Conservation (phyloP, 345 rosid genomes). For the Aquilaria yunnanensis region DNA sequence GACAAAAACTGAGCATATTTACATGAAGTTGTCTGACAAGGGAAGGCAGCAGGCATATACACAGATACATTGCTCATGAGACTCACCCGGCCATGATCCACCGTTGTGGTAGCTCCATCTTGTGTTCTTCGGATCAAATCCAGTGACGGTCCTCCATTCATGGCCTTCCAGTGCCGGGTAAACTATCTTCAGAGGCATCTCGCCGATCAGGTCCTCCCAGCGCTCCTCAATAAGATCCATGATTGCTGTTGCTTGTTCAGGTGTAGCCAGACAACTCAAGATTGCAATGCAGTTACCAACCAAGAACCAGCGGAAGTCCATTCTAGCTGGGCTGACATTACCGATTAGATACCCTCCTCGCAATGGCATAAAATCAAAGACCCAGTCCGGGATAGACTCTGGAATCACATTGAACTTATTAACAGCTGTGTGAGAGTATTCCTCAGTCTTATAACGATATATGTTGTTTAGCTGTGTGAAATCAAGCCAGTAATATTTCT, state of each 20-base stretch:
- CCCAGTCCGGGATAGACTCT: slow-evolving; percentile 49
- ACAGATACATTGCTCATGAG: background rate
- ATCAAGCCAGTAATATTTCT: slow-evolving; percentile 45
- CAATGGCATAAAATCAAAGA: slow-evolving; percentile 49
- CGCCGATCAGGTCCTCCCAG: slow-evolving; percentile 52
- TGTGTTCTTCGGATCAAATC: slow-evolving; percentile 52
- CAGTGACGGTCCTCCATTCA: slow-evolving; percentile 47
- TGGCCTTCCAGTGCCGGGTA: slow-evolving; percentile 51
- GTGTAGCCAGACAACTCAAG: too few species aligned
- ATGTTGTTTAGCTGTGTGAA: slow-evolving; percentile 42
- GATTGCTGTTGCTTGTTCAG: too few species aligned
- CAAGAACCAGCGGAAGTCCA: too few species aligned
- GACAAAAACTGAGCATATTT: too few species aligned
- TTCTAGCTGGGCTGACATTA: too few species aligned
- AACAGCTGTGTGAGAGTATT: slow-evolving; percentile 51
- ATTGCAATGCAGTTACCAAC: too few species aligned
- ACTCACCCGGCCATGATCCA: slow-evolving; percentile 56
- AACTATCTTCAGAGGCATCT: slow-evolving; percentile 47
- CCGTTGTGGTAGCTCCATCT: slow-evolving; percentile 56
- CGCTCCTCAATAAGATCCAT: slow-evolving; percentile 32
- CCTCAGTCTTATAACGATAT: slow-evolving; percentile 53
- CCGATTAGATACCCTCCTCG: slow-evolving; percentile 32
- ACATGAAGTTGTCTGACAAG: background rate
- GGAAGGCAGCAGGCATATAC: background rate
- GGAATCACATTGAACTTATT: slow-evolving; percentile 14